phyloP scores from a whole-genome alignment of 2,329 filamentous ascomycete genomes.

The Tolypocladium guangdongense region DNA sequence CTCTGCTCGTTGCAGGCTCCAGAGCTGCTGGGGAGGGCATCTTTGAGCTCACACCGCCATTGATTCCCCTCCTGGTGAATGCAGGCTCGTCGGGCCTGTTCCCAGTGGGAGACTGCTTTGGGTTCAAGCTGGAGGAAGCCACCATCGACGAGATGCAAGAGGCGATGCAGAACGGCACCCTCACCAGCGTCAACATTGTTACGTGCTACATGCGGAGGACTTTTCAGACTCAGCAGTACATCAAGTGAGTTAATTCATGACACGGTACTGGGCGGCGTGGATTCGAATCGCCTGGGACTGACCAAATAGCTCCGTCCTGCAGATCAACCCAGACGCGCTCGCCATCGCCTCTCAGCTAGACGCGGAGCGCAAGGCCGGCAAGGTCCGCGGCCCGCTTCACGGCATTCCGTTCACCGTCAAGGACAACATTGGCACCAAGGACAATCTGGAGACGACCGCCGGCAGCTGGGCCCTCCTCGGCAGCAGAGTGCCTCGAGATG shows the following conservation, averaged over 20 bases:
- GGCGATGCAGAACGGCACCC: conserved; percentile 38
- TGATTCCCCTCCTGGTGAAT: conserved; percentile 25
- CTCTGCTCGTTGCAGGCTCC: neutral
- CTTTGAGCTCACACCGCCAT: conserved; percentile 13
- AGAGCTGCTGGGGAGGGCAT: conserved; percentile 4
- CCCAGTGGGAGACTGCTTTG: conserved; percentile 51
- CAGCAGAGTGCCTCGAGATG: conserved; percentile 55
- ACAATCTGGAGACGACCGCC: conserved; percentile 64
- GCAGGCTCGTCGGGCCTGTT: conserved; percentile 34
- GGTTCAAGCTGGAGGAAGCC: conserved; percentile 54
- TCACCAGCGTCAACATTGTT: conserved; percentile 48
- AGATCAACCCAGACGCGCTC: conserved; percentile 58
- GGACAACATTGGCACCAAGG: conserved; percentile 59
- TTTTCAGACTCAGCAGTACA: conserved; percentile 52
- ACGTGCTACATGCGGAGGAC: conserved; percentile 52
- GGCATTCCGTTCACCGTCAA: conserved; percentile 69
- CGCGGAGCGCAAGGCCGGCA: conserved; percentile 43
- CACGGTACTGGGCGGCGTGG: too few relatives aligned
- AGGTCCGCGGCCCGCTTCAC: conserved; percentile 54
- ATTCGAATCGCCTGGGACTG: neutral
- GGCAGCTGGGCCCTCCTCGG: conserved; percentile 58
- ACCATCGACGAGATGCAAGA: conserved; percentile 57
- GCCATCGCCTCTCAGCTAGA: conserved; percentile 51
- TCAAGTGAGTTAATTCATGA: conserved; percentile 36
- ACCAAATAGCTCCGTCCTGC: conserved; percentile 41